Base-by-base conservation (phyloP, 345 rosid genomes). In the Acer saccharum region DNA sequence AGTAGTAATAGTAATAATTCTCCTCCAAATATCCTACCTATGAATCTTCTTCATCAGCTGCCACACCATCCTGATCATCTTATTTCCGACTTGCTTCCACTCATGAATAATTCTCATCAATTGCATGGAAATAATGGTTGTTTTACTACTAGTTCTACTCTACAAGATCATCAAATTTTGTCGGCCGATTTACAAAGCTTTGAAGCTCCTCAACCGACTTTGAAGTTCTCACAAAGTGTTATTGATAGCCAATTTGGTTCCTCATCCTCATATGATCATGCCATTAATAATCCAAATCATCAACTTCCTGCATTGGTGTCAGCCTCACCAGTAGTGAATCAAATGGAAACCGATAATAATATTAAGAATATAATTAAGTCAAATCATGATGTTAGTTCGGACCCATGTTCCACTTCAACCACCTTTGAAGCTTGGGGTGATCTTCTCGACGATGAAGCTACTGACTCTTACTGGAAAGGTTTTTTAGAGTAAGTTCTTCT, bases 321-420 rank as follows among this genome's bases (percentile, higher is more conserved):
- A 29, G 87, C 80, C 75, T 85, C 93, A 9, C 84, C 90, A 5
- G 85, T 80, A n/a, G n/a, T 44, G 60, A 76, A 69, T 21, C 76
- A 80, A 68, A 66, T 17, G 4, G 81, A 77, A 79, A 81, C 55
- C 67, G 74, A 5, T 17, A 52, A 2, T 52, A 54, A 74, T 3
- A 25, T 39, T 1, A 78, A 35, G 39, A 35, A 35, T 35, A 35
- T 35, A 35, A 35, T 39, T 1, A 78, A 68, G 64, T 77, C 79
- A 44, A 79, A 83, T 35, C 39, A 35, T 35, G 6, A 35, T 65
- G 81, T 75, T 57, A 82, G 75, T 54, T 84, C 90, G 54, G 81
- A 88, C 75, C 90, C 84, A 81, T 86, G 89, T 72, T 82, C 91
- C n/a, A 89, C 81, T 75, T 86, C 89, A 46, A 83, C 89, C 75